phyloP scores from a whole-genome alignment of 1,139 yeast species.

The Saccharomyces uvarum region DNA sequence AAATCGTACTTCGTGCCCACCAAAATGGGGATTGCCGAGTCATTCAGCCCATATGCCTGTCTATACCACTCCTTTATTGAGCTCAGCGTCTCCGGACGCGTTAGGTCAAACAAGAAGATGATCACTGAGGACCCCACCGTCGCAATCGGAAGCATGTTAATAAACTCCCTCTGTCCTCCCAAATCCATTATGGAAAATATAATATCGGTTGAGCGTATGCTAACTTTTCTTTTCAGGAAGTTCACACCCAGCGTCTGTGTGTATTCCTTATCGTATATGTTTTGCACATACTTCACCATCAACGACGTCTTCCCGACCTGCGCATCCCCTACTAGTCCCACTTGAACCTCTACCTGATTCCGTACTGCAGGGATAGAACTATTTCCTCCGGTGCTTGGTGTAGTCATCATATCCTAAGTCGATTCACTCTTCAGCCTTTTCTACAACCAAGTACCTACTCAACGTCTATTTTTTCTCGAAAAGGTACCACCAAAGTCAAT shows the following conservation, averaged over 20 bases:
- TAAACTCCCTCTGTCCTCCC: constrained; percentile 94
- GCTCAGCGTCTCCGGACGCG: constrained; percentile 77
- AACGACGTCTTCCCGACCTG: constrained; percentile 96
- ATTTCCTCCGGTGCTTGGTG: not conserved
- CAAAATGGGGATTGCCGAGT: constrained; percentile 83
- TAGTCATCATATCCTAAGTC: not conserved
- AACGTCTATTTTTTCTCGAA: not conserved
- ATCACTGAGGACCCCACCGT: constrained; percentile 92
- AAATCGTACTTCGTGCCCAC: constrained; percentile 93
- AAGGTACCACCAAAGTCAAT: not conserved
- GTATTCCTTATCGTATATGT: constrained; percentile 84
- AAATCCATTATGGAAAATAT: constrained; percentile 93
- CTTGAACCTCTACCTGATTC: constrained; percentile 67
- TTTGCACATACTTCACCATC: constrained; percentile 96
- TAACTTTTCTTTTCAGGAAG: constrained; percentile 86
- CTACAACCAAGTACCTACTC: not conserved
- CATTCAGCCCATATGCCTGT: constrained; percentile 85
- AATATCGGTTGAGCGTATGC: constrained; percentile 79
- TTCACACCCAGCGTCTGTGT: constrained; percentile 93
- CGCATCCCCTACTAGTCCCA: constrained; percentile 93
- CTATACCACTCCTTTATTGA: constrained; percentile 92
- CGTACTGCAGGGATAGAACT: constrained; percentile 20
- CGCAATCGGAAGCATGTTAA: constrained; percentile 91
- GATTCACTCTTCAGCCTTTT: not conserved
- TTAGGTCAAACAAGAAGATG: constrained; percentile 84